These are phyloP conservation scores for Thinopyrum elongatum DNA, from an alignment of 176 grass and related monocot species.

Conservation along the genomic window DNA sequence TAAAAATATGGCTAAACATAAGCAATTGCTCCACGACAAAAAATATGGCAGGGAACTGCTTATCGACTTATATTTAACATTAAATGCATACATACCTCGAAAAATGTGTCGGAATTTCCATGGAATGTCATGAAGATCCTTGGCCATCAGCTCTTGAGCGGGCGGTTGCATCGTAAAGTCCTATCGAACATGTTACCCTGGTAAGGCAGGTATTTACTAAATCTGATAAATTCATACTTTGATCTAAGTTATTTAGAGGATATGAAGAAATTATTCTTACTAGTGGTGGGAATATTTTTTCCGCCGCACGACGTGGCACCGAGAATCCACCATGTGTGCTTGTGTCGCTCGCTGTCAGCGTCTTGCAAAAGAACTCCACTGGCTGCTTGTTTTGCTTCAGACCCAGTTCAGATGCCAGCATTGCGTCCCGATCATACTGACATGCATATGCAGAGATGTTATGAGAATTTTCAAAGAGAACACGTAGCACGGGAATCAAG, in stretches of 20 bases:
- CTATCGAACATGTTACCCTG: slow-evolving; percentile 66
- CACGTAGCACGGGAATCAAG: neutral
- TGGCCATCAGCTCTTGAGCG: slow-evolving; percentile 81
- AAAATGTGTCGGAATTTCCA: slow-evolving; percentile 98
- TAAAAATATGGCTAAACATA: neutral
- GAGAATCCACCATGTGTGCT: slow-evolving; percentile 98
- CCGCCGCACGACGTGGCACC: slow-evolving; percentile 88
- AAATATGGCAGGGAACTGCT: neutral
- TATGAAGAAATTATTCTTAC: slow-evolving; percentile 50
- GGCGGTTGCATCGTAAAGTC: slow-evolving; percentile 99
- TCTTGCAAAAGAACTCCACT: slow-evolving; percentile 96
- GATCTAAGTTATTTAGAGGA: slow-evolving; percentile 10
- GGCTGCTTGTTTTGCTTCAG: slow-evolving; percentile 98
- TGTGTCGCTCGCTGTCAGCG: slow-evolving; percentile 86
- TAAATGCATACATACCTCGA: slow-evolving; percentile 58
- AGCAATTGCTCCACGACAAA: slow-evolving; percentile 9
- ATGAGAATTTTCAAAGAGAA: neutral
- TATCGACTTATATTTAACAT: neutral
- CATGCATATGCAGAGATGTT: slow-evolving; percentile 22
- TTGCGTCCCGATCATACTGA: slow-evolving; percentile 96
- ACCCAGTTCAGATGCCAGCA: slow-evolving; percentile 90
- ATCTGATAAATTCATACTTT: slow-evolving; percentile 35
- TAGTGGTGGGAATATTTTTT: slow-evolving; percentile 99
- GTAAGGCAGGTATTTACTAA: slow-evolving; percentile 49
- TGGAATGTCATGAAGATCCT: slow-evolving; percentile 92